A percentile compares a stretch with the other conserved stretches of the same genome.
These are phyloP conservation scores for Rhododendron henanense DNA, from an alignment of 148 eudicot species.

Conservation along the genomic window DNA sequence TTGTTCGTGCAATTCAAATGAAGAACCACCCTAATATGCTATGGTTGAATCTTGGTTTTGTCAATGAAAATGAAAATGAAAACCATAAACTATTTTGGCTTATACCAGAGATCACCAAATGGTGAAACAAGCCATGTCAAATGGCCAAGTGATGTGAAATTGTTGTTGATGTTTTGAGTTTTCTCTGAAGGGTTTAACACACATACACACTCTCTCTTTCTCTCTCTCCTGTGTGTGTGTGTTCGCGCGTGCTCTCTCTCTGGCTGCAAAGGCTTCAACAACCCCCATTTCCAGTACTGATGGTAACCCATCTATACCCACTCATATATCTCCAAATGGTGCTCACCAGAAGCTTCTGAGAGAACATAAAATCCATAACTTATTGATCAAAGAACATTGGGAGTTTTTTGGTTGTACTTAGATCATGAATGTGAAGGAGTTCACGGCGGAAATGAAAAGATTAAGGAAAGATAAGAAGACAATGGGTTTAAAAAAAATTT, in stretches of 20 bases:
- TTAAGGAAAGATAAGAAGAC: neutral
- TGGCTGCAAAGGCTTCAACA: neutral
- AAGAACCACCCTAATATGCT: neutral
- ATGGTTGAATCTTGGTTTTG: neutral
- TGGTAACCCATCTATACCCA: neutral
- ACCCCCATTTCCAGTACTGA: neutral
- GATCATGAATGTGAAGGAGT: neutral
- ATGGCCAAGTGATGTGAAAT: neutral
- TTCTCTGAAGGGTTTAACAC: neutral
- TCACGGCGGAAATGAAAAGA: neutral
- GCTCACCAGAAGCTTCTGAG: neutral
- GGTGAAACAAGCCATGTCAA: neutral
- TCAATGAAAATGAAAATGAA: neutral
- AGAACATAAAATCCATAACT: neutral
- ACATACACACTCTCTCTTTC: neutral
- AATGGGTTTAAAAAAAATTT: neutral
- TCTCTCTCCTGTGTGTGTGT: neutral
- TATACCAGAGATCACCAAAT: neutral
- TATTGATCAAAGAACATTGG: neutral
- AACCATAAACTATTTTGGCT: neutral
- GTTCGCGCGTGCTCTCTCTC: neutral
- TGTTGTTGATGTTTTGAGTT: neutral
- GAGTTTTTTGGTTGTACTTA: neutral
- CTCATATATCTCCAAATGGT: neutral
- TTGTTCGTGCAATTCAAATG: neutral